phyloP scores from a whole-genome alignment of 148 eudicot genomes.

The Vaccinium myrtillus region DNA sequence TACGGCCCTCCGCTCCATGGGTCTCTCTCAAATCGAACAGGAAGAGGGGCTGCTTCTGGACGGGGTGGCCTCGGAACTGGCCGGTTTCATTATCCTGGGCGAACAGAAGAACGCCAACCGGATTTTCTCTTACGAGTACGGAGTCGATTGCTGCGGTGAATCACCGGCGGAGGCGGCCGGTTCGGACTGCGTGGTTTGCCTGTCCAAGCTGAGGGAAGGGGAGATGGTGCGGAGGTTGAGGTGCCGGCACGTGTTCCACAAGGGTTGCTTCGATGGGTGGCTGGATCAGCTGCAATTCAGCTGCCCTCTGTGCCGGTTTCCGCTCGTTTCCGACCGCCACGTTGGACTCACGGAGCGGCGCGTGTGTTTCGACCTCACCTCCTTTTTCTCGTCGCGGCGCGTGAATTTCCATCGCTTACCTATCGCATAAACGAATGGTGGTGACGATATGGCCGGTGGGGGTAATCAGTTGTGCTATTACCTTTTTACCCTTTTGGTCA shows the following conservation, averaged over 20 bases:
- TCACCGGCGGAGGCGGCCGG: neutral
- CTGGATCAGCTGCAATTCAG: conserved; percentile 54
- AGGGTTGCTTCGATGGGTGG: conserved; percentile 74
- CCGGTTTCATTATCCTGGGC: conserved; percentile 38
- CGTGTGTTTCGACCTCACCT: conserved; percentile 31
- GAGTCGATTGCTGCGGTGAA: neutral
- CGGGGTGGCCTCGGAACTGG: conserved; percentile 37
- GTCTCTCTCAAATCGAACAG: conserved; percentile 16
- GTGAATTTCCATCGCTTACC: neutral
- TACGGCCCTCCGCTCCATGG: conserved; percentile 18
- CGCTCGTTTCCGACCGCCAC: conserved; percentile 45
- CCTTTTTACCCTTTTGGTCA: neutral
- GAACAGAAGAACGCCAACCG: conserved; percentile 52
- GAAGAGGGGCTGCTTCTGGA: conserved; percentile 14
- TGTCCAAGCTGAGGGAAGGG: conserved; percentile 42
- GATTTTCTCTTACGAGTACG: conserved; percentile 28
- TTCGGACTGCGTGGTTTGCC: conserved; percentile 56
- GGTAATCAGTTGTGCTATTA: neutral
- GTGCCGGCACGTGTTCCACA: conserved; percentile 75
- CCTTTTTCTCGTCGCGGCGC: conserved; percentile 29
- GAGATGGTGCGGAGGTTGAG: conserved; percentile 52
- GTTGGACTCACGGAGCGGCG: conserved; percentile 34
- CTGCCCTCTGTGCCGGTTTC: conserved; percentile 74
- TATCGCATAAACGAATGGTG: neutral
- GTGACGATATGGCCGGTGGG: neutral